These are phyloP conservation scores for Diaporthe helianthi DNA, from an alignment of 2,329 filamentous ascomycete species.

Conservation along the genomic window DNA sequence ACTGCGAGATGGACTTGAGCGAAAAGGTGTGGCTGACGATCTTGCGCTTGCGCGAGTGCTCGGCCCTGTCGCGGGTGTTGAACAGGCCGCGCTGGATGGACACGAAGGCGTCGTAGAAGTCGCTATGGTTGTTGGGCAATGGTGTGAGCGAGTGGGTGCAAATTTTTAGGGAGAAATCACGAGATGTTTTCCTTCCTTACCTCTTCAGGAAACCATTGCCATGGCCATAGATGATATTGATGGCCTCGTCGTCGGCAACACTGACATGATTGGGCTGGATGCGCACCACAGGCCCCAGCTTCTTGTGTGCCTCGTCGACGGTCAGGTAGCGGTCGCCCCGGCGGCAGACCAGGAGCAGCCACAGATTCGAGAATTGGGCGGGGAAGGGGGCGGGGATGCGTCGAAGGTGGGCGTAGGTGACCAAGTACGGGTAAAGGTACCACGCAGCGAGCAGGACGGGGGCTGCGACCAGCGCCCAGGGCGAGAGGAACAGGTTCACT, in stretches of 20 bases:
- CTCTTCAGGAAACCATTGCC: constrained; percentile 78
- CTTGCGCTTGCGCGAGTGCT: constrained; percentile 90
- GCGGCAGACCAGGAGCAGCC: constrained; percentile 74
- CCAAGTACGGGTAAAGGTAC: constrained; percentile 67
- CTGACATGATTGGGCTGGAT: constrained; percentile 87
- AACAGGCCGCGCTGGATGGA: constrained; percentile 86
- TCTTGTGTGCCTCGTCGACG: constrained; percentile 78
- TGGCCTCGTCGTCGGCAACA: constrained; percentile 80
- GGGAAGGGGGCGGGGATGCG: constrained; percentile 68
- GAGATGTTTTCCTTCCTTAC: too few species aligned
- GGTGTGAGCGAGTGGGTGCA: not conserved
- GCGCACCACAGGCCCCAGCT: constrained; percentile 78
- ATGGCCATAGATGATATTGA: constrained; percentile 79
- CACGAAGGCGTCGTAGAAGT: constrained; percentile 92
- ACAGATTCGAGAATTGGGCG: constrained; percentile 75
- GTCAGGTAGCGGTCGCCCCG: constrained; percentile 68
- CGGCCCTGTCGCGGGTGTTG: constrained; percentile 82
- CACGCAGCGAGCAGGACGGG: constrained; percentile 57
- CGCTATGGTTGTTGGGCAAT: constrained; percentile 52
- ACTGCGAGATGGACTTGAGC: constrained; percentile 79
- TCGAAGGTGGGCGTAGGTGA: constrained; percentile 59
- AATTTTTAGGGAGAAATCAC: too few species aligned
- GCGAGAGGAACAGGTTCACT: constrained; percentile 46
- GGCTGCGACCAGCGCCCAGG: constrained; percentile 55
- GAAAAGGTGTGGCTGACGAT: constrained; percentile 87